These are phyloP conservation scores for Rhizopogon rudus DNA, from an alignment of 768 basidiomycete species.

Conservation along the genomic window DNA sequence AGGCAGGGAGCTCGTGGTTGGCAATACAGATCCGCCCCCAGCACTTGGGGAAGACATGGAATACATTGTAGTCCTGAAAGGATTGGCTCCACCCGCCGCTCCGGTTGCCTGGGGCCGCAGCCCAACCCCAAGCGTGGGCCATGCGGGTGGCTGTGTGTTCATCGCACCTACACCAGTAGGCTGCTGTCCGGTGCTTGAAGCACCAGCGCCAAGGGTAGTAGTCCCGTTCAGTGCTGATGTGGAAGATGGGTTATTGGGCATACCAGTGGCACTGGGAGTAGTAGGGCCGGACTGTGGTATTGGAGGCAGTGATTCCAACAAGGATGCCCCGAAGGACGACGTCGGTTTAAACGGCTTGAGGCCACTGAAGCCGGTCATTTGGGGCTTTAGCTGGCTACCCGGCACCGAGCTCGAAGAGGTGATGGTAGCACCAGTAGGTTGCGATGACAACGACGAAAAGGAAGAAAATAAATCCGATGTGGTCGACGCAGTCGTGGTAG, in stretches of 20 bases:
- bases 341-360: constrained; percentile 82
- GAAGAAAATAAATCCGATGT: constrained; percentile 44
- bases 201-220: constrained; percentile 4
- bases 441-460: constrained; percentile 36
- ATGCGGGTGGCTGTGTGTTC: constrained; percentile 31
- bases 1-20: constrained; percentile 22
- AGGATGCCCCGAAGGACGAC: constrained; percentile 71
- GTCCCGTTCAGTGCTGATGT: constrained; percentile 21
- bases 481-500: constrained; percentile 36
- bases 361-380: constrained; percentile 49
- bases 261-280: constrained; percentile 34
- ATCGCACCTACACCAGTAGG: constrained; percentile 22
- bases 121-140: constrained; percentile 34
- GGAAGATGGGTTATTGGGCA: constrained; percentile 8
- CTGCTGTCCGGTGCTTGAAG: constrained; percentile 11
- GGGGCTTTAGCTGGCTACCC: constrained; percentile 31
- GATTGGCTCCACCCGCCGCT: constrained; percentile 44
- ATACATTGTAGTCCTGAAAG: constrained; percentile 65
- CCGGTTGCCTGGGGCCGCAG: constrained; percentile 63
- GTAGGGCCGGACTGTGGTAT: constrained; percentile 55
- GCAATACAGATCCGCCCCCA: constrained; percentile 6
- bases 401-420: constrained; percentile 24
- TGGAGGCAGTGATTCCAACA: constrained; percentile 71
- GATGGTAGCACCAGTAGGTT: constrained; percentile 43
- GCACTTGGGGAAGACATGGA: constrained; percentile 16